A percentile compares a stretch with the other conserved stretches of the same genome.
phyloP scores from a whole-genome alignment of 345 rosid genomes.

The Hirschfeldia incana region DNA sequence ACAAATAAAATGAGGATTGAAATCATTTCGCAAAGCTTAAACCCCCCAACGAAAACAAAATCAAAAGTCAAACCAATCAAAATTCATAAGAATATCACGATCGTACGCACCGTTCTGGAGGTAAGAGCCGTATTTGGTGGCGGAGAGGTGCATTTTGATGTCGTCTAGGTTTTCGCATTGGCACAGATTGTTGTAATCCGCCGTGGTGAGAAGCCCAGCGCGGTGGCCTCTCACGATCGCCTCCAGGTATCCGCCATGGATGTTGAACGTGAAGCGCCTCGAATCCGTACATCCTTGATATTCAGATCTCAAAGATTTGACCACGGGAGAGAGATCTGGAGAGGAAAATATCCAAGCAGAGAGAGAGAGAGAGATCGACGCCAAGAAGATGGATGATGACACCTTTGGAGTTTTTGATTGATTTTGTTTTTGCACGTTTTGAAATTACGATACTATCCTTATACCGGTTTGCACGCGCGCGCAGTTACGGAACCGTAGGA shows the following conservation, averaged over 20 bases:
- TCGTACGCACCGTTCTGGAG: slow-evolving; percentile 78
- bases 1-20: not conserved
- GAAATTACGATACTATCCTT: slow-evolving; percentile 7
- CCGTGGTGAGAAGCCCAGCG: slow-evolving; percentile 84
- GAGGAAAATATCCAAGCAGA: slow-evolving; percentile 17
- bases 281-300: slow-evolving; percentile 84
- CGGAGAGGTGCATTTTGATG: slow-evolving; percentile 99
- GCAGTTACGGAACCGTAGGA: no score
- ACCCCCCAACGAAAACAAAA: not conserved
- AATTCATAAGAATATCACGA: not conserved
- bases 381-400: not conserved
- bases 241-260: slow-evolving; percentile 93
- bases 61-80: not conserved
- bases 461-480: slow-evolving; percentile 2
- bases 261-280: slow-evolving; percentile 95
- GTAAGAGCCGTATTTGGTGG: slow-evolving; percentile 94
- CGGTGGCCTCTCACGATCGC: slow-evolving; percentile 97
- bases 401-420: slow-evolving; percentile 9
- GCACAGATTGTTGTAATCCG: slow-evolving; percentile 97
- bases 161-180: slow-evolving; percentile 98
- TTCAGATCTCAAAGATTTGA: slow-evolving; percentile 32
- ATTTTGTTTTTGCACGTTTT: slow-evolving; percentile 19
- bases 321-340: not conserved
- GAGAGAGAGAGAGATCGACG: slow-evolving; percentile 4
- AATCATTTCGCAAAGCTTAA: not conserved